Evolutionary conservation across 768 basidiomycete genomes (phyloP).

Genomic region (Dendrothele bispora): DNA sequence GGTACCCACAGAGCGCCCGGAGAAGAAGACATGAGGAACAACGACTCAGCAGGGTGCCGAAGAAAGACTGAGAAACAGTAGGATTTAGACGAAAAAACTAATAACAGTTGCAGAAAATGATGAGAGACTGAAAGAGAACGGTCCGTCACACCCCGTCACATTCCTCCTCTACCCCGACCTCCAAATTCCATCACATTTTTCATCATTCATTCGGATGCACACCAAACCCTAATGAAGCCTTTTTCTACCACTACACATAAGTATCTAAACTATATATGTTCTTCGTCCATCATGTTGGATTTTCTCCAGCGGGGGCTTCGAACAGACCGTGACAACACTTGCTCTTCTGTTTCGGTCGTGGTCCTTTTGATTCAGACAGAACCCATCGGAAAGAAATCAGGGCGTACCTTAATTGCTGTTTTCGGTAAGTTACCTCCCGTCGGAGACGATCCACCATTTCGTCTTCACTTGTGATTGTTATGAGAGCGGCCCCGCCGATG

Average conservation of each 20-base stretch:
- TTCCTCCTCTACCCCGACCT: no score
- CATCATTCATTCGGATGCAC: no score
- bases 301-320: neutral
- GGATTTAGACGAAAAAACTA: neutral
- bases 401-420: neutral
- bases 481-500: neutral
- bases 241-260: no score
- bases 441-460: conserved; percentile 11
- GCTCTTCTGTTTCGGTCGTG: neutral
- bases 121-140: neutral
- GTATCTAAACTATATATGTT: neutral
- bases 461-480: conserved; percentile 1
- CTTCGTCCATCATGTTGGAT: neutral
- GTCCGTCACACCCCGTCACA: neutral
- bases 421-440: neutral
- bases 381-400: neutral
- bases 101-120: neutral
- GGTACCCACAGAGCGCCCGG: conserved; percentile 44
- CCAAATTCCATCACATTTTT: no score
- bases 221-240: no score
- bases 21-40: conserved; percentile 42
- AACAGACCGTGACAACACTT: neutral
- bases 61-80: neutral
- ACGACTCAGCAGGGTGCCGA: neutral
- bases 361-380: neutral